phyloP scores from a whole-genome alignment of 2,329 filamentous ascomycete genomes.

The Fusarium sp. region DNA sequence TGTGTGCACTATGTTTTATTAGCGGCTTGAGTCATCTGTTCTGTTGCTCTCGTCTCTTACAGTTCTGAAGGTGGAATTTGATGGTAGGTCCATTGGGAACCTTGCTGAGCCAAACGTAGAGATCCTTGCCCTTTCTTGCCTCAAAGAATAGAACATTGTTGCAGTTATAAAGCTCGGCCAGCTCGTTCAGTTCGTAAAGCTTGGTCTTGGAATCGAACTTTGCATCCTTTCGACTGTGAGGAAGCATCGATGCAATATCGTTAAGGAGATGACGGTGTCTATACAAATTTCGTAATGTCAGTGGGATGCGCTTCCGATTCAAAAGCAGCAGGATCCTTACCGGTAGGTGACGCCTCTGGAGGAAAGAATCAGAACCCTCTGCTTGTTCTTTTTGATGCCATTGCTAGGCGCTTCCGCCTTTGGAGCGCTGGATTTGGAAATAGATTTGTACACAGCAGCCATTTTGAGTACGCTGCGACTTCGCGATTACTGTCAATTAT shows the following conservation, averaged over 20 bases:
- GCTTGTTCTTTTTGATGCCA: slow-evolving; percentile 71
- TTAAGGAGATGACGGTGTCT: slow-evolving; percentile 94
- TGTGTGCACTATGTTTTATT: slow-evolving; percentile 76
- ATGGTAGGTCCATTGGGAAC: slow-evolving; percentile 76
- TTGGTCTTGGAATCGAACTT: slow-evolving; percentile 98
- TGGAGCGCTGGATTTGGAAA: slow-evolving; percentile 68
- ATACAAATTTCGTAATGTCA: slow-evolving; percentile 27
- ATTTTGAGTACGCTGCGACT: slow-evolving; percentile 50
- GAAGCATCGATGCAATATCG: slow-evolving; percentile 87
- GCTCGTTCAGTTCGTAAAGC: slow-evolving; percentile 82
- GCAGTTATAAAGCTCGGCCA: slow-evolving; percentile 84
- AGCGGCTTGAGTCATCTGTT: slow-evolving; percentile 22
- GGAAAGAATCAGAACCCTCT: slow-evolving; percentile 87
- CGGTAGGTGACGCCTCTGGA: slow-evolving; percentile 92
- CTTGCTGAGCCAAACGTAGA: slow-evolving; percentile 94
- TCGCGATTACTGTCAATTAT: slow-evolving; percentile 9
- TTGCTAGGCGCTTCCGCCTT: slow-evolving; percentile 62
- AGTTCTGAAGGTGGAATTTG: slow-evolving; percentile 81
- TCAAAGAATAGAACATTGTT: slow-evolving; percentile 97
- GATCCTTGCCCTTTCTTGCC: slow-evolving; percentile 90
- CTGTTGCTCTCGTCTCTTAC: slow-evolving; percentile 53
- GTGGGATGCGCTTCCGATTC: slow-evolving; percentile 23
- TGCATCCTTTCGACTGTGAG: slow-evolving; percentile 91
- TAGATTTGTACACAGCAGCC: slow-evolving; percentile 80
- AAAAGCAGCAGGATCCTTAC: slow-evolving; percentile 56